Evolutionary conservation across 352 stramenopile genomes (phyloP), one percentile per base, ranked within the genome.

Genomic region (Phytophthora capsici): DNA sequence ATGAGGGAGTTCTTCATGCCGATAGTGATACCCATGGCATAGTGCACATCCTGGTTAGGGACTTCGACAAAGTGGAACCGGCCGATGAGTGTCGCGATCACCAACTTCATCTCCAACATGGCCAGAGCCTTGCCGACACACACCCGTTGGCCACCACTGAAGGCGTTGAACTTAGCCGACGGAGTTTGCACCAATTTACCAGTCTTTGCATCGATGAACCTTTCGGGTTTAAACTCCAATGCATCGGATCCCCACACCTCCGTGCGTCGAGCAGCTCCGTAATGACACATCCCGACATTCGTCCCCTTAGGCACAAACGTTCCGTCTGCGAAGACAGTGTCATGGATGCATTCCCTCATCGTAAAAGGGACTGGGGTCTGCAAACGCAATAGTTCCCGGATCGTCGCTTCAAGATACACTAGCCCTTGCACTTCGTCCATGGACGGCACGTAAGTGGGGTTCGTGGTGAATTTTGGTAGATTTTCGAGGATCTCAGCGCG

Each of bases 21-120:
- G 28, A 85, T 70, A 23, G 70, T 81, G 19, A 82, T 77, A 6
- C 69, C 69, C 52, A 72, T 68, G 1, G 62, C 48, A 36, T 78
- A 78, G 1, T 66, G 61, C 6, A 81, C 62, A 6, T 77, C 53
- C 22, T 81, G 65, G 0, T 50, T 60, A 40, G 70, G 67, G 1
- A 73, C 46, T 57, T 73, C 54, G 1, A 23, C 50, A 19, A 89
- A 48, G 30, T 88, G 73, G 67, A 90, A 90, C 25, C 65, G 63
- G 22, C 67, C 69, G 2, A 91, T 50, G 14, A 93, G 52, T 20
- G 59, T 76, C 9, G 82, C 78, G 19, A 79, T 67, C 38, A 80
- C 66, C 3, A 89, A 65, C 46, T 91, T 90, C 71, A 90, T 87
- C 71, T 93, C 80, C n/a, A 93, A 32, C 69, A 93, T 84, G 4